These are phyloP conservation scores for Lepraria neglecta DNA, from an alignment of 495 filamentous ascomycete species.

Conservation along the genomic window DNA sequence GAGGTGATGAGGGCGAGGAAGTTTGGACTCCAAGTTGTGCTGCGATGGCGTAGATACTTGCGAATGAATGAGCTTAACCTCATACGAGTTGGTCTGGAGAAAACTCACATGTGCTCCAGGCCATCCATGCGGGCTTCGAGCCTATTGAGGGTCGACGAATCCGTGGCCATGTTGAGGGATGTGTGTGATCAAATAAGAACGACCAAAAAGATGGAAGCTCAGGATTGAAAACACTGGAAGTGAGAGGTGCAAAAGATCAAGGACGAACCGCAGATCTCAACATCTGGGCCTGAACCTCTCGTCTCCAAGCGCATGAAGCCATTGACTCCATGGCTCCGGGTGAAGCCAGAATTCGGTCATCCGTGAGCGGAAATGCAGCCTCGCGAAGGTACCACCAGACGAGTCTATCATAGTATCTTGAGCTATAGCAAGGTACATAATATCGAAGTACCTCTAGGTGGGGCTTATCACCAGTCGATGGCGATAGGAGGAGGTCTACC, in stretches of 20 bases:
- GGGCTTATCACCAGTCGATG: no score
- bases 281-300: no score
- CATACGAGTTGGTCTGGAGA: neutral
- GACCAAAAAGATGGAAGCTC: neutral
- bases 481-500: no score
- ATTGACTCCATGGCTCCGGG: neutral
- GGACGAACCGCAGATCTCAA: neutral
- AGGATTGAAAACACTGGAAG: no score
- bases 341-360: neutral
- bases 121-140: slow-evolving; percentile 3
- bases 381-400: neutral
- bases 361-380: neutral
- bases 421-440: neutral
- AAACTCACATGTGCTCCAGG: neutral
- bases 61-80: neutral
- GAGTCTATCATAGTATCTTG: neutral
- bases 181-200: neutral
- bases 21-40: neutral
- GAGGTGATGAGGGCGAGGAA: neutral
- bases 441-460: neutral
- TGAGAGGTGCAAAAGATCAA: no score
- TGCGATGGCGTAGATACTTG: neutral
- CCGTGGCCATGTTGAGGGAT: slow-evolving; percentile 20
- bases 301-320: neutral
- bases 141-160: neutral